Evolutionary conservation across 768 basidiomycete genomes (phyloP), one percentile per base, ranked within the genome.

Genomic region (Leccinum rimulosum): DNA sequence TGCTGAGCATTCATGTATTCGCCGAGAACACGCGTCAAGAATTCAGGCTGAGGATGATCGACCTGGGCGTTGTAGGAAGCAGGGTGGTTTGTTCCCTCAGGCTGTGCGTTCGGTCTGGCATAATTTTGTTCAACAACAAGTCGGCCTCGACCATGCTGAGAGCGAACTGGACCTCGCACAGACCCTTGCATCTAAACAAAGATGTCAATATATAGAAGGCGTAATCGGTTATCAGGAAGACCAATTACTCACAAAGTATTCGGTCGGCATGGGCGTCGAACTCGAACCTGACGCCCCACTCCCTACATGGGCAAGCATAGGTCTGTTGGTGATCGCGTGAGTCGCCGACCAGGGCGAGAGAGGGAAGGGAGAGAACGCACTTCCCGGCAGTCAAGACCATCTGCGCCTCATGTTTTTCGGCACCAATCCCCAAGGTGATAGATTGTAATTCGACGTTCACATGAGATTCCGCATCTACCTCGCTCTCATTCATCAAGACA

Each of bases 101-200:
- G 22, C 22, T 22, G 22, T 6, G 61, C 54, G 14, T 61, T 61
- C 31, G 66, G 66, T 48, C 68, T 70, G 54, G 80, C 80, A 35
- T 79, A 76, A 49, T 78, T 75, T 48, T 74, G 74, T 56, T 79
- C 79, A 12, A 71, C 69, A 51, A 65, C 60, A 35, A 68, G 71
- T 63, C 76, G 75, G 52, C 68, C 62, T 66, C 80, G 80, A 14
- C 63, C 66, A 62, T 38, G 17, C 38, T 76, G 80, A 55, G 76
- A 70, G 33, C 77, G 61, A 60, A 66, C 68, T 60, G 79, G 79
- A 58, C 65, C 75, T 60, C 80, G 74, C 59, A 78, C 59, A 51
- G 80, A 68, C 58, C 81, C 78, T 60, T 76, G 72, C 75, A 82
- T 79, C 76, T 79, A 64, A 58, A 66, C 60, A 54, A 61, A 66